Evolutionary conservation across 2,329 filamentous ascomycete species (phyloP).

Genomic region (Aquanectria penicillioides): DNA sequence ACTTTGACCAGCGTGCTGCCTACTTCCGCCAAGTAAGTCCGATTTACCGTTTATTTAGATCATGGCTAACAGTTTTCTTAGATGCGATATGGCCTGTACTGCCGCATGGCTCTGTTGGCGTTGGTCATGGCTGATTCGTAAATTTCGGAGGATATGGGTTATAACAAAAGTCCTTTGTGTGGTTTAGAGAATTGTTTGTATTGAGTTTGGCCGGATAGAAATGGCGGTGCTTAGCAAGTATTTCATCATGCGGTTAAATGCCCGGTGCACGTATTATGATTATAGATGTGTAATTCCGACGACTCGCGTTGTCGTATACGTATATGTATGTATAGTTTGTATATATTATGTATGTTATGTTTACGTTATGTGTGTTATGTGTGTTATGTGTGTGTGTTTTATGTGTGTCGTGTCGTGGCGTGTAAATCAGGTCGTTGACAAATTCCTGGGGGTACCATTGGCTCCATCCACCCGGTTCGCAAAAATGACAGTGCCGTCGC

Average conservation of each 20-base stretch:
- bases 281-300: slow-evolving; percentile 41
- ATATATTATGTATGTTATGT: slow-evolving; percentile 31
- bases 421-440: slow-evolving; percentile 2
- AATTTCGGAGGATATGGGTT: slow-evolving; percentile 20
- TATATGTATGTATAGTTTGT: slow-evolving; percentile 34
- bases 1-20: slow-evolving; percentile 95
- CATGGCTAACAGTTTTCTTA: slow-evolving; percentile 52
- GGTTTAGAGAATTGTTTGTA: slow-evolving; percentile 29
- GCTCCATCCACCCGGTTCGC: too few relatives aligned
- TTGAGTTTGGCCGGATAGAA: slow-evolving; percentile 40
- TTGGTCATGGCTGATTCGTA: slow-evolving; percentile 75
- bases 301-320: slow-evolving; percentile 41
- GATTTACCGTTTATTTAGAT: not conserved
- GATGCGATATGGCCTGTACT: slow-evolving; percentile 99
- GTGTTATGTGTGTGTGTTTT: slow-evolving; percentile 35
- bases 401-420: slow-evolving; percentile 23
- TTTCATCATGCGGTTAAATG: slow-evolving; percentile 40
- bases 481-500: too few relatives aligned
- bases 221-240: slow-evolving; percentile 43
- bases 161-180: slow-evolving; percentile 32
- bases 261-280: slow-evolving; percentile 36
- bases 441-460: too few relatives aligned
- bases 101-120: slow-evolving; percentile 95
- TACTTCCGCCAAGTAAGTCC: slow-evolving; percentile 97
- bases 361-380: slow-evolving; percentile 33